Evolutionary conservation across 306 rosid genomes (phyloP), one percentile per base, ranked within the genome.

Genomic region (Canavalia ensiformis): DNA sequence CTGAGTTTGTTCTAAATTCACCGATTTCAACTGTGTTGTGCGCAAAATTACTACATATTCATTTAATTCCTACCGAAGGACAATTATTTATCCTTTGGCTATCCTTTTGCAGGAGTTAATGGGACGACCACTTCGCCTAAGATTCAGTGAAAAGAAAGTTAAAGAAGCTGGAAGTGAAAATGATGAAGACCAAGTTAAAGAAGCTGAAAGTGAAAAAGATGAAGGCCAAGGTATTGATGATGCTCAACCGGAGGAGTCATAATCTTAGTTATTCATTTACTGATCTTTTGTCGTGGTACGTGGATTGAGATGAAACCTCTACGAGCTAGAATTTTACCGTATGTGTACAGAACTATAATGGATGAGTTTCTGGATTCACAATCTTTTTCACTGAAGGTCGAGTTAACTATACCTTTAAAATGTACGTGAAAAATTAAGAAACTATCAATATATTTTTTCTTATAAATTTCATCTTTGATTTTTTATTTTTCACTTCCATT

Each of bases 51-150:
- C 52, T 39, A 64, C 30, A 0, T 47, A 37, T 3, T 58, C 30
- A 47, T 63, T 18, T 68, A 28, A 44, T 79, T 35, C 54, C 63
- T 60, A 70, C 54, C 51, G 49, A 45, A 81, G 50, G 78, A 69
- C 52, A 83, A 42, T 59, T 28, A 45, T 4, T 35, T 64, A 65
- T 59, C 65, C 18, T 7, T 68, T 77, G 30, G 13, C 34, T 11
- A 25, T 54, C 41, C 67, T 75, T 70, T 62, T 77, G 75, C 87
- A 95, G 98, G 99, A 90, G 77, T 80, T 93, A 82, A 86, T 89
- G 97, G 97, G 90, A 5, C 83, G 99, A 51, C 90, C 96, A 11
- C 81, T 95, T 81, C 94, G 82, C 35, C 83, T 95, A 52, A 91
- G 89, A 82, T 79, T 91, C 42, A 93, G 98, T 68, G 90, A 82